Percentiles rank a stretch among this genome's conserved stretches.
Evolutionary conservation across 345 rosid genomes (phyloP).

Genomic region (Gossypium thurberi): DNA sequence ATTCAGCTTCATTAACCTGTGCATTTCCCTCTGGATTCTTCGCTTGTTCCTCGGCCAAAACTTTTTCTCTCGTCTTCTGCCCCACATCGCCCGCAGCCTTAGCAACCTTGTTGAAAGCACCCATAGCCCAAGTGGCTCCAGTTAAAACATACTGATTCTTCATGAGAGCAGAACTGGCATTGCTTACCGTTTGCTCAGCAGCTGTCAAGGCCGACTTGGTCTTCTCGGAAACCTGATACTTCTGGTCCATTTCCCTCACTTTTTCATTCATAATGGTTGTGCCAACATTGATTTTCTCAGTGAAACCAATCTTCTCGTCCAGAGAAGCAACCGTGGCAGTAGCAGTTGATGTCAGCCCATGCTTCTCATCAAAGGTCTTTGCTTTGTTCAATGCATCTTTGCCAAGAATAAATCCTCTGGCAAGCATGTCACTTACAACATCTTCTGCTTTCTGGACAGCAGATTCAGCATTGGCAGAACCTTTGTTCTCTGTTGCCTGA

Average conservation of each 20-base stretch:
- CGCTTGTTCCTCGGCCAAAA: slow-evolving; percentile 39
- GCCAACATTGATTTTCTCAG: slow-evolving; percentile 67
- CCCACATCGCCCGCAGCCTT: slow-evolving; percentile 88
- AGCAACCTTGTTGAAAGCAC: slow-evolving; percentile 68
- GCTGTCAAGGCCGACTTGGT: slow-evolving; percentile 68
- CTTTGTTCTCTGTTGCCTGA: slow-evolving; percentile 39
- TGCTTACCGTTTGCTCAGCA: slow-evolving; percentile 82
- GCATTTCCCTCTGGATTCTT: slow-evolving; percentile 30
- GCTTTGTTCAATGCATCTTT: slow-evolving; percentile 81
- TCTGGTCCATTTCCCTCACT: slow-evolving; percentile 76
- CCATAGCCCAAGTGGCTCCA: slow-evolving; percentile 74
- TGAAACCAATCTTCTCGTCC: slow-evolving; percentile 73
- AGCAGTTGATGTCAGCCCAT: slow-evolving; percentile 73
- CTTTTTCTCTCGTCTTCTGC: slow-evolving; percentile 80
- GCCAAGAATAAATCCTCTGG: slow-evolving; percentile 82
- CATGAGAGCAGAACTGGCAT: slow-evolving; percentile 78
- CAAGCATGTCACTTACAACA: slow-evolving; percentile 84
- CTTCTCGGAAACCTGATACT: slow-evolving; percentile 85
- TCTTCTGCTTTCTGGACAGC: slow-evolving; percentile 82
- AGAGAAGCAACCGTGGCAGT: slow-evolving; percentile 65
- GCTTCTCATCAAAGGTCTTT: slow-evolving; percentile 74
- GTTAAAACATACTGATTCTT: slow-evolving; percentile 74
- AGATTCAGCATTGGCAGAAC: slow-evolving; percentile 33
- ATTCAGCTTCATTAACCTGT: slow-evolving; percentile 17
- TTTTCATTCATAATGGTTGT: slow-evolving; percentile 69